Percentiles rank a stretch among this genome's conserved stretches.
phyloP scores from a whole-genome alignment of 495 filamentous ascomycete species.

The Pseudomonodictys pantanalensis region DNA sequence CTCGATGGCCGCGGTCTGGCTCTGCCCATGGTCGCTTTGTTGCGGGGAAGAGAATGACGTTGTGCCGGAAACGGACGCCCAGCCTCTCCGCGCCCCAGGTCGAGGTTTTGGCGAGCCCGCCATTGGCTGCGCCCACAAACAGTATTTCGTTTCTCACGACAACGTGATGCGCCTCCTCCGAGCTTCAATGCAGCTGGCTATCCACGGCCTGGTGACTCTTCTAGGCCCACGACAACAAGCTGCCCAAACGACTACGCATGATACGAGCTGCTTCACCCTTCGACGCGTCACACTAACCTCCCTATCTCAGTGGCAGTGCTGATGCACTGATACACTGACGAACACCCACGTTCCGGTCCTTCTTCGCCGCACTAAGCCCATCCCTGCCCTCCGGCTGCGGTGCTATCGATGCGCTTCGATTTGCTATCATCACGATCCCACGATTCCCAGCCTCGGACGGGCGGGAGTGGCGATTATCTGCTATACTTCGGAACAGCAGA shows the following conservation, averaged over 20 bases:
- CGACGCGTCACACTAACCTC: too few relatives aligned
- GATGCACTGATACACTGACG: background rate
- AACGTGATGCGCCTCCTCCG: background rate
- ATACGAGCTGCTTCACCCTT: too few relatives aligned
- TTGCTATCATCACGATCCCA: too few relatives aligned
- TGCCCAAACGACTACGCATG: too few relatives aligned
- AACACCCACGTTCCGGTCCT: background rate
- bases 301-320: background rate
- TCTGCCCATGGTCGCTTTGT: background rate
- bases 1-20: background rate
- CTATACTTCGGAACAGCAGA: background rate
- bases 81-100: background rate
- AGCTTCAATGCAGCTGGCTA: background rate
- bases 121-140: background rate
- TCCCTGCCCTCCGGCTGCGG: background rate
- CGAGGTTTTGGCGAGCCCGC: background rate
- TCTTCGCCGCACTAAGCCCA: background rate
- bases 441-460: background rate
- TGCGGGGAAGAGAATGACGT: background rate
- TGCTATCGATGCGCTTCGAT: background rate
- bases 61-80: background rate
- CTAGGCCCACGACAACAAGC: too few relatives aligned
- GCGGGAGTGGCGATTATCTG: background rate
- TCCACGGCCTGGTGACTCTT: background rate
- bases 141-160: background rate